A percentile compares a stretch with the other conserved stretches of the same genome.
Evolutionary conservation across 2,329 filamentous ascomycete genomes (phyloP).

Genomic region (Ophiocordyceps camponoti-saundersi): DNA sequence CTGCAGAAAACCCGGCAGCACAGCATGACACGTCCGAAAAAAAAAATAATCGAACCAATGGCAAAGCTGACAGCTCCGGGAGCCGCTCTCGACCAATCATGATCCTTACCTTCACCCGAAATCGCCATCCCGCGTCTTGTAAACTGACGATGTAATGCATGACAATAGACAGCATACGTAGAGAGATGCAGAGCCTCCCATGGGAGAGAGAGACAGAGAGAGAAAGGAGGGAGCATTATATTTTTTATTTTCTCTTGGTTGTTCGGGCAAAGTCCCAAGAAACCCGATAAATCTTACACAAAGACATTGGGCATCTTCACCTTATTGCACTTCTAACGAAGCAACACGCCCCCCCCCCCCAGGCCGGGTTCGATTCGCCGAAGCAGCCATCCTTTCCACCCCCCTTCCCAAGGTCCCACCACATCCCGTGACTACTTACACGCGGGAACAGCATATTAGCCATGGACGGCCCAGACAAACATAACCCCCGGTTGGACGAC

Average conservation of each 20-base stretch:
- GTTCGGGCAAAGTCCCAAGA: slow-evolving; percentile 19
- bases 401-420: slow-evolving; percentile 21
- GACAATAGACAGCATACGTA: no score
- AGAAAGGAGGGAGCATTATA: no score
- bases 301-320: slow-evolving; percentile 22
- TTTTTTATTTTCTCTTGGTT: slow-evolving; percentile 17
- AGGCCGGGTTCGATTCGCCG: slow-evolving; percentile 17
- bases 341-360: slow-evolving; percentile 6
- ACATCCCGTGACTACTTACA: slow-evolving; percentile 22
- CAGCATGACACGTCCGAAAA: background rate
- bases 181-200: slow-evolving; percentile 14
- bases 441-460: slow-evolving; percentile 13
- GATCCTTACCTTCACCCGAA: background rate
- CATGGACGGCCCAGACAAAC: slow-evolving; percentile 14
- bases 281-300: slow-evolving; percentile 22
- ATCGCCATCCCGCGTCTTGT: slow-evolving; percentile 8
- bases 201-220: no score
- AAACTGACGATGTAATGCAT: slow-evolving; percentile 11
- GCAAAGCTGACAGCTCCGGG: background rate
- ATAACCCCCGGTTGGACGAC: slow-evolving; percentile 13
- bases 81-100: background rate
- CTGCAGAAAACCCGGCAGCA: background rate
- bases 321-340: slow-evolving; percentile 19
- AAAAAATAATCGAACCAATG: no score
- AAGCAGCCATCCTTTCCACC: slow-evolving; percentile 7